Base-by-base conservation (phyloP, 2,329 filamentous ascomycete species). In the Exserohilum turcica region DNA sequence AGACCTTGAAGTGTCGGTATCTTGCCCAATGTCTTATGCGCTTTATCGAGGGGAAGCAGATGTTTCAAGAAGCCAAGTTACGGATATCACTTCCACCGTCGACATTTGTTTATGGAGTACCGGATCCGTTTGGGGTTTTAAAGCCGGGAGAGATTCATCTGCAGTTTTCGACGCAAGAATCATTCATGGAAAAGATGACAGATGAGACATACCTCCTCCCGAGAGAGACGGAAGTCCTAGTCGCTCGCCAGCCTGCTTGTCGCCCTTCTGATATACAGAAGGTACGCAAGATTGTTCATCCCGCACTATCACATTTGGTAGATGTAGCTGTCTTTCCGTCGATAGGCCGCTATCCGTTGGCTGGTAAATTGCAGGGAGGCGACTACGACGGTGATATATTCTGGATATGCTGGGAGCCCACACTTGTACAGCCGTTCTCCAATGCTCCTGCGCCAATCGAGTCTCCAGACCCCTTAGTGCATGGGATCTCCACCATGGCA, bases 381-480 rank as follows among this genome's bases (percentile, higher is more conserved):
- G 90, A 93, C 64, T 93, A 92, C 57, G 90, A 93, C 60, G 90
- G 90, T 0, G 90, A 94, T 57, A 81, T 77, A n/a, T 80, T 89
- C 4, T 92, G 89, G 88, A 75, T 91, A 0, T 91, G 87, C 64
- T 93, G 88, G 87, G 88, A 92, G 24, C 76, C 78, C 0, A 72
- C 76, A 0, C 80, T 94, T 3, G 87, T 90, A 0, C 62, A 77
- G 5, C 84, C 85, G n/a, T 93, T 93, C 60, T 60, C 65, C 4
- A 91, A 89, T 52, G 83, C 84, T 0, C 76, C 80, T 0, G 72
- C 80, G 5, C 83, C 82, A 0, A 28, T 66, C 1, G 48, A 70
- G 6, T 74, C 74, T 0, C 79, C 84, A 46, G 69, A 87, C 0
- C 75, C 81, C 6, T 51, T 72, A 6, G 56, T 74, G 2, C 79